These are phyloP conservation scores for Alisma plantagoaquatica DNA, from an alignment of 106 monocot species.

Conservation along the genomic window DNA sequence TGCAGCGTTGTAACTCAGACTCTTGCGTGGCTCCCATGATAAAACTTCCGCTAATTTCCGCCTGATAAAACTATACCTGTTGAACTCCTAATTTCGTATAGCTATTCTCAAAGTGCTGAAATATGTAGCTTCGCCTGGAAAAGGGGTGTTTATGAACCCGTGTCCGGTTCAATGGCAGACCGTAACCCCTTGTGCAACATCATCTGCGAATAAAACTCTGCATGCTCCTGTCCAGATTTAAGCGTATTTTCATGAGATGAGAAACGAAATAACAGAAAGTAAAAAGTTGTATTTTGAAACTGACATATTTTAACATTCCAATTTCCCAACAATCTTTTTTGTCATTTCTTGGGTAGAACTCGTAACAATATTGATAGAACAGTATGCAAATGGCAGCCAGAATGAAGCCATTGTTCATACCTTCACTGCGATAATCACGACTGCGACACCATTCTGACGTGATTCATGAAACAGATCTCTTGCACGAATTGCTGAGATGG, in stretches of 20 bases:
- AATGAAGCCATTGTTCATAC: conserved; percentile 7
- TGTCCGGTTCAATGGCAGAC: conserved; percentile 61
- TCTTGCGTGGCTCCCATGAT: no score
- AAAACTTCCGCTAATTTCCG: no score
- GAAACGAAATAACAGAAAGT: background rate
- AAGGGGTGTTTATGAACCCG: no score
- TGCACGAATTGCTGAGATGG: conserved; percentile 24
- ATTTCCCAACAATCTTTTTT: background rate
- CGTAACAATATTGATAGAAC: background rate
- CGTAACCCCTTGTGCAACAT: conserved; percentile 42
- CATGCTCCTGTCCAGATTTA: conserved; percentile 87
- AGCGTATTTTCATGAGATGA: no score
- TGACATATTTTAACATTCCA: background rate
- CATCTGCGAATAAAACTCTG: conserved; percentile 73
- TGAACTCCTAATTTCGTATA: no score
- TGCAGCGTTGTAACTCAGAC: no score
- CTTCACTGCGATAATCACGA: conserved; percentile 61
- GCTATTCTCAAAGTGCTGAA: no score
- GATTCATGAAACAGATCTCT: conserved; percentile 54
- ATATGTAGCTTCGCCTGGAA: no score
- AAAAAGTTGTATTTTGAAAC: background rate
- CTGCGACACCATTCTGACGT: conserved; percentile 36
- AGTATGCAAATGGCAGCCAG: background rate
- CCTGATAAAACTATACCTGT: no score
- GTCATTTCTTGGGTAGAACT: background rate